Evolutionary conservation across 1,284 basidiomycete species (phyloP).

Genomic region (Coniophora puteana): DNA sequence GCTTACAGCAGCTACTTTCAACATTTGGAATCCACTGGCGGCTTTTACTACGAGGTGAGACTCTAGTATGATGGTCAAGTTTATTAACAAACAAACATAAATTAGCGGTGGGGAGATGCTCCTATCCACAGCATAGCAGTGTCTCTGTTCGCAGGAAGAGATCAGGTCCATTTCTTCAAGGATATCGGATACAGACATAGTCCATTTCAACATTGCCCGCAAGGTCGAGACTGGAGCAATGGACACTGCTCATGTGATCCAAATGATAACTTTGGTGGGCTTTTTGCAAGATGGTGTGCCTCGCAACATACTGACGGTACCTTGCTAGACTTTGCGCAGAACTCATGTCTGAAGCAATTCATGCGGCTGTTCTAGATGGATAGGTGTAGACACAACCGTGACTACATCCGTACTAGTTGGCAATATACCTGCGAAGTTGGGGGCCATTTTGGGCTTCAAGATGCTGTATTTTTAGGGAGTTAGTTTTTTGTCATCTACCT

Average conservation of each 20-base stretch:
- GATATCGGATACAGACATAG: conserved; percentile 52
- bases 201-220: conserved; percentile 63
- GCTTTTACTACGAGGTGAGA: conserved; percentile 80
- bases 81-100: conserved; percentile 5
- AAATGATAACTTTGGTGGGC: conserved; percentile 45
- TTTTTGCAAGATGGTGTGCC: neutral
- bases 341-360: conserved; percentile 41
- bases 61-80: neutral
- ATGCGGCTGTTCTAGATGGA: conserved; percentile 23
- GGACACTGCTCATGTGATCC: conserved; percentile 49
- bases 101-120: conserved; percentile 81
- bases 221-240: conserved; percentile 39
- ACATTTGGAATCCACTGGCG: conserved; percentile 72
- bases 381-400: too few relatives aligned
- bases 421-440: too few relatives aligned
- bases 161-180: conserved; percentile 76
- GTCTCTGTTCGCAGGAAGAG: conserved; percentile 64
- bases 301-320: conserved; percentile 4
- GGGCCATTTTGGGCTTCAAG: too few relatives aligned
- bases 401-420: too few relatives aligned
- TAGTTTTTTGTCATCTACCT: too few relatives aligned
- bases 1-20: conserved; percentile 80
- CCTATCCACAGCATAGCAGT: conserved; percentile 83
- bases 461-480: too few relatives aligned
- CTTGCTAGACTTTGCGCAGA: conserved; percentile 37